Evolutionary conservation across 2,329 filamentous ascomycete species (phyloP).

Genomic region (Spiromastix sp.): DNA sequence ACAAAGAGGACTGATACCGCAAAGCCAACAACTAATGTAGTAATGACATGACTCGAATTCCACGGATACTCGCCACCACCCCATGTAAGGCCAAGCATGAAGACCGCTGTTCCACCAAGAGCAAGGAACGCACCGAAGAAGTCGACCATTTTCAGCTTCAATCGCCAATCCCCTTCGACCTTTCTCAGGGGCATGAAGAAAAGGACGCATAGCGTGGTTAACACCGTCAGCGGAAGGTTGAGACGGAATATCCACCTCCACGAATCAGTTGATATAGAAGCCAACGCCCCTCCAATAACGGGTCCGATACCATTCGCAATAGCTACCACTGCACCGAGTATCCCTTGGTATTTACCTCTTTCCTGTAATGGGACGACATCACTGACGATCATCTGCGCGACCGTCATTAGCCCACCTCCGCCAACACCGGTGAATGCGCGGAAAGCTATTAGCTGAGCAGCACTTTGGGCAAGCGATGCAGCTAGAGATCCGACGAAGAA

Average conservation of each 20-base stretch:
- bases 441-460: conserved; percentile 50
- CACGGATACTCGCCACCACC: conserved; percentile 50
- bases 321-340: conserved; percentile 40
- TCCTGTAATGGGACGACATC: conserved; percentile 50
- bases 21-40: conserved; percentile 42
- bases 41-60: conserved; percentile 45
- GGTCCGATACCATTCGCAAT: conserved; percentile 46
- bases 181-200: conserved; percentile 49
- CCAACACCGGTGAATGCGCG: conserved; percentile 51
- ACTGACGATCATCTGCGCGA: conserved; percentile 52
- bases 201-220: conserved; percentile 38
- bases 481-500: conserved; percentile 48
- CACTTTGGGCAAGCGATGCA: conserved; percentile 47
- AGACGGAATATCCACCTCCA: conserved; percentile 44
- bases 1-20: conserved; percentile 19
- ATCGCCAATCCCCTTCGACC: conserved; percentile 42
- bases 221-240: conserved; percentile 42
- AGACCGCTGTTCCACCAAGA: conserved; percentile 31
- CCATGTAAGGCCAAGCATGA: conserved; percentile 47
- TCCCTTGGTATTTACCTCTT: conserved; percentile 52
- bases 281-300: conserved; percentile 43
- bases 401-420: conserved; percentile 48
- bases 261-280: conserved; percentile 27
- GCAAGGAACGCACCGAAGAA: conserved; percentile 40
- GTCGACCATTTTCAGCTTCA: conserved; percentile 43